Evolutionary conservation across 352 stramenopile species (phyloP).

Genomic region (Elongisporangium prolatum): DNA sequence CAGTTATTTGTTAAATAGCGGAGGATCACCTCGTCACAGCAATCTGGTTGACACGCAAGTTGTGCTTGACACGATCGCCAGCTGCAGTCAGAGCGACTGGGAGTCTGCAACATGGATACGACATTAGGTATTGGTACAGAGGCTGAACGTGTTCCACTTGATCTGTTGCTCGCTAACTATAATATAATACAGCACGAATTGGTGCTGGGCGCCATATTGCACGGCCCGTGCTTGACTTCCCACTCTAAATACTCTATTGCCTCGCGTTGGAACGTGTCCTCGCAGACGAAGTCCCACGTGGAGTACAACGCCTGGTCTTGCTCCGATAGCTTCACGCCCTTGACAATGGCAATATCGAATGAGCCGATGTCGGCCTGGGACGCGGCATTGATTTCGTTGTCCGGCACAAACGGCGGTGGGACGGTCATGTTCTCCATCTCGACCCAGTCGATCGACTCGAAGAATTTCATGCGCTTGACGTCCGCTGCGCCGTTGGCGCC

Average conservation of each 20-base stretch:
- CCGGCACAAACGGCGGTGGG: conserved; percentile 65
- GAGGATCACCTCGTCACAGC: not conserved
- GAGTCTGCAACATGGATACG: not conserved
- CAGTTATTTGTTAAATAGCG: not conserved
- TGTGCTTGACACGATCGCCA: not conserved
- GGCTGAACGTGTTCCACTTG: not conserved
- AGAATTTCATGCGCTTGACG: conserved; percentile 80
- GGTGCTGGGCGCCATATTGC: conserved; percentile 46
- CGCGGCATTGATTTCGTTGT: conserved; percentile 83
- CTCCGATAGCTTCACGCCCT: conserved; percentile 67
- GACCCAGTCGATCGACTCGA: conserved; percentile 68
- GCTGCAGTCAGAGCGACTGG: not conserved
- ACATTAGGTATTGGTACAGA: not conserved
- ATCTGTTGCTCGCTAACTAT: conserved; percentile 11
- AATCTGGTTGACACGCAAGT: not conserved
- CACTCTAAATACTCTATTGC: conserved; percentile 80
- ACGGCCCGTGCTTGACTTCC: conserved; percentile 76
- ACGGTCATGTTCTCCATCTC: conserved; percentile 68
- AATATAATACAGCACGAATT: conserved; percentile 69
- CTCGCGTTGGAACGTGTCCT: conserved; percentile 75
- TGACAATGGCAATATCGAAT: conserved; percentile 69
- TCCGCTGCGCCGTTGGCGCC: conserved; percentile 67
- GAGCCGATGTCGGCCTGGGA: conserved; percentile 77
- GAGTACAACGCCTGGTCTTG: conserved; percentile 66
- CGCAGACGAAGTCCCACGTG: conserved; percentile 70